Conservation (phyloP, 1,284 basidiomycete genomes). For the Leccinum pachyderme region DNA sequence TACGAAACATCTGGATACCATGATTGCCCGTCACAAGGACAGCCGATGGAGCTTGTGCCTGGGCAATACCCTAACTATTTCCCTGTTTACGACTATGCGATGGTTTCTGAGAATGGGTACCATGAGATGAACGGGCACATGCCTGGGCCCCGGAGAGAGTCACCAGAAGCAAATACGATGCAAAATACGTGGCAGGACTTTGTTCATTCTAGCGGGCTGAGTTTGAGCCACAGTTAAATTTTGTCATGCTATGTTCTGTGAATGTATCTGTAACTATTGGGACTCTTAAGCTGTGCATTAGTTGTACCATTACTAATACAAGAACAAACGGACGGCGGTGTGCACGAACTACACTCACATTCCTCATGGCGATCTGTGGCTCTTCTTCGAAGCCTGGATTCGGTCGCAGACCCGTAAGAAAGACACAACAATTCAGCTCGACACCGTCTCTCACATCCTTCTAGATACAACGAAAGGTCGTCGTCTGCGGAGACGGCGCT, state of each 20-base stretch:
- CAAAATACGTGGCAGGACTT: conserved; percentile 61
- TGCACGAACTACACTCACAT: conserved; percentile 1
- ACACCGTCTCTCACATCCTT: conserved; percentile 5
- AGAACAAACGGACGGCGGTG: not conserved
- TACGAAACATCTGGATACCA: conserved; percentile 28
- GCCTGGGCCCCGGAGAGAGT: conserved; percentile 40
- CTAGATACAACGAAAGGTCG: conserved; percentile 68
- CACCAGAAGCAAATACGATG: conserved; percentile 55
- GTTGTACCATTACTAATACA: conserved; percentile 8
- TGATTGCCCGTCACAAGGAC: conserved; percentile 26
- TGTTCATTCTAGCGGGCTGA: conserved; percentile 37
- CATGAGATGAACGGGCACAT: conserved; percentile 37
- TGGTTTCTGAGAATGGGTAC: conserved; percentile 35
- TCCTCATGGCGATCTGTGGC: conserved; percentile 51
- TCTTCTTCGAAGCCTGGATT: conserved; percentile 50
- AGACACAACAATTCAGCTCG: too few species aligned
- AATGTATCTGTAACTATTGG: conserved; percentile 22
- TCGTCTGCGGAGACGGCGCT: conserved; percentile 91
- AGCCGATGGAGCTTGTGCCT: conserved; percentile 32
- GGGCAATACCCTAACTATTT: conserved; percentile 65
- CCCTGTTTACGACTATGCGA: conserved; percentile 71
- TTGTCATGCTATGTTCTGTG: conserved; percentile 2
- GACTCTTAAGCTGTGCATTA: conserved; percentile 10
- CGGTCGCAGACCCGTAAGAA: conserved; percentile 50
- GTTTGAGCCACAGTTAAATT: conserved; percentile 21